A percentile compares a stretch with the other conserved stretches of the same genome.
These are phyloP conservation scores for Pyrrhoderma lamaoense DNA, from an alignment of 1,284 basidiomycete genomes.

Conservation along the genomic window DNA sequence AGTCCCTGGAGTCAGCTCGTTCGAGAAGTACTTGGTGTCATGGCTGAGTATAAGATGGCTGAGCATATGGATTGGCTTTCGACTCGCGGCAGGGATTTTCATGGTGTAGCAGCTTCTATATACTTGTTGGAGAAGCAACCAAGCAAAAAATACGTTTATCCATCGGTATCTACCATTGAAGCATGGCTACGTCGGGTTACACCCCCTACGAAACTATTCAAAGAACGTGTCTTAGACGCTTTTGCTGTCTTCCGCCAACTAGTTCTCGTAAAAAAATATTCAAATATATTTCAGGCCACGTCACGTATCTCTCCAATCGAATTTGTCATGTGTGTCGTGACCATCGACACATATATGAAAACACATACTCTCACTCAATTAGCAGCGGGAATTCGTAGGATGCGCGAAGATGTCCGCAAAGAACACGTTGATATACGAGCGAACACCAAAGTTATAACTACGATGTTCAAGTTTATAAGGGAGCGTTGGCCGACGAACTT, in stretches of 20 bases:
- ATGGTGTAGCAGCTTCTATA: constrained; percentile 56
- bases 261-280: constrained; percentile 33
- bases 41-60: constrained; percentile 18
- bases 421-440: constrained; percentile 53
- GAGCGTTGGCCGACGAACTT: not conserved
- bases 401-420: constrained; percentile 47
- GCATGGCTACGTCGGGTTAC: constrained; percentile 47
- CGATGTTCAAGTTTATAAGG: constrained; percentile 48
- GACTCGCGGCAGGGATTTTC: constrained; percentile 61
- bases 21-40: constrained; percentile 36
- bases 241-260: constrained; percentile 49
- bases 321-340: constrained; percentile 55
- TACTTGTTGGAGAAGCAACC: constrained; percentile 49
- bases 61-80: constrained; percentile 53
- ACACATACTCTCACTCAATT: constrained; percentile 33
- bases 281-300: constrained; percentile 41
- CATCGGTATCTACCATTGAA: constrained; percentile 48
- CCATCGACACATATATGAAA: constrained; percentile 40
- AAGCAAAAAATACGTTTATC: constrained; percentile 36
- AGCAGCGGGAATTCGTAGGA: constrained; percentile 43
- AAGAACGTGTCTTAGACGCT: constrained; percentile 39
- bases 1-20: constrained; percentile 56
- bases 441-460: constrained; percentile 44
- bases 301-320: constrained; percentile 60
- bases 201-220: constrained; percentile 39